Evolutionary conservation across 2,329 filamentous ascomycete genomes (phyloP).

Genomic region (Hirsutella minnesotensis): DNA sequence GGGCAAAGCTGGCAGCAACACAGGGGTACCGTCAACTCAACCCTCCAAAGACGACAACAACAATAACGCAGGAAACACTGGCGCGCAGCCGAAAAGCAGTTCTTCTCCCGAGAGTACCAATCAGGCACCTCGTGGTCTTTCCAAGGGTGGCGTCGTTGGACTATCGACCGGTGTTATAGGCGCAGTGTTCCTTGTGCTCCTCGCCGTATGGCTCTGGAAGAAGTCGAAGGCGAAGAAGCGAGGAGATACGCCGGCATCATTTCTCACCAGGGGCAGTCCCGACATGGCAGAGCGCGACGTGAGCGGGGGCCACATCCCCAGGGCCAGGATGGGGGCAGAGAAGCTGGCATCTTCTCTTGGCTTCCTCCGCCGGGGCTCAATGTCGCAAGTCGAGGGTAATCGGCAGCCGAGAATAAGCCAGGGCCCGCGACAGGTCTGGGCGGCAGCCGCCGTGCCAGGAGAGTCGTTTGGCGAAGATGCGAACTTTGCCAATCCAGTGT

Average conservation of each 20-base stretch:
- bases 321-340: slow-evolving; percentile 10
- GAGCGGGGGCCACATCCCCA: slow-evolving; percentile 27
- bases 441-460: slow-evolving; percentile 10
- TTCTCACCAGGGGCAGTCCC: slow-evolving; percentile 16
- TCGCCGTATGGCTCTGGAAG: slow-evolving; percentile 39
- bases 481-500: slow-evolving; percentile 11
- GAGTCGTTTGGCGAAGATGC: background rate
- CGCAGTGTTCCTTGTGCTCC: slow-evolving; percentile 26
- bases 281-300: slow-evolving; percentile 7
- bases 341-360: background rate
- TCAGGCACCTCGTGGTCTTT: slow-evolving; percentile 2
- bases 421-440: slow-evolving; percentile 40
- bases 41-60: background rate
- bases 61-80: background rate
- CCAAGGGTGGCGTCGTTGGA: slow-evolving; percentile 31
- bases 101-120: slow-evolving; percentile 4
- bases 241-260: background rate
- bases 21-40: background rate
- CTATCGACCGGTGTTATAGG: slow-evolving; percentile 38
- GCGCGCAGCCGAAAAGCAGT: background rate
- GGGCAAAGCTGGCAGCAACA: background rate
- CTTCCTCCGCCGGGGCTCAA: slow-evolving; percentile 1
- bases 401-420: slow-evolving; percentile 20
- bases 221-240: slow-evolving; percentile 23
- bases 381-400: slow-evolving; percentile 5